A percentile compares a stretch with the other conserved stretches of the same genome.
phyloP scores from a whole-genome alignment of 2,329 filamentous ascomycete genomes.

The Scedosporium boydii region DNA sequence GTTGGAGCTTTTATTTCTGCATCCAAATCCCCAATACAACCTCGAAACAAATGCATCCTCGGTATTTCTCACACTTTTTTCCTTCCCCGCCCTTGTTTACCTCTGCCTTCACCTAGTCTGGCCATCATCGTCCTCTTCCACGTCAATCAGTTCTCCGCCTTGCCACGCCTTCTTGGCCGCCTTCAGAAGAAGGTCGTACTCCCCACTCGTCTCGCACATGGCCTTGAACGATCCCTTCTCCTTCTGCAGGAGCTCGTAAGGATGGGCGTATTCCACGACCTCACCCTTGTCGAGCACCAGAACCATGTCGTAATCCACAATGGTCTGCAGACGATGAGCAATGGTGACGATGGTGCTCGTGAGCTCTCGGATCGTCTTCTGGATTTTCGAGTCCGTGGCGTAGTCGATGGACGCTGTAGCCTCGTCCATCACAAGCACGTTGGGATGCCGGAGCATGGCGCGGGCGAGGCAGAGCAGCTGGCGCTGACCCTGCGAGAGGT shows the following conservation, averaged over 20 bases:
- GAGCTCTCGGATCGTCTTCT: conserved; percentile 90
- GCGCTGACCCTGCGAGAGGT: conserved; percentile 90
- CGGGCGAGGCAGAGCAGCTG: conserved; percentile 90
- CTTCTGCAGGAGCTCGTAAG: conserved; percentile 68
- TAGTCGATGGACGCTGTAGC: conserved; percentile 97
- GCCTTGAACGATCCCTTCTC: conserved; percentile 53
- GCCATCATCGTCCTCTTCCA: conserved; percentile 7
- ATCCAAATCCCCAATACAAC: background rate
- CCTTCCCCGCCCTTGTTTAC: background rate
- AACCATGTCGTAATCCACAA: conserved; percentile 97
- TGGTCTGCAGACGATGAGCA: conserved; percentile 89
- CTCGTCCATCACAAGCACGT: conserved; percentile 98
- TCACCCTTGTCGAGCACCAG: conserved; percentile 83
- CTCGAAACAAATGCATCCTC: background rate
- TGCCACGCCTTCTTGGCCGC: conserved; percentile 47
- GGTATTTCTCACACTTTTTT: background rate
- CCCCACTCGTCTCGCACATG: conserved; percentile 59
- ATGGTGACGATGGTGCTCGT: conserved; percentile 94
- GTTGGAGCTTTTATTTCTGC: too few species aligned
- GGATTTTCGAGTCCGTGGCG: conserved; percentile 88
- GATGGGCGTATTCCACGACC: conserved; percentile 85
- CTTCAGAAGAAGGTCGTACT: conserved; percentile 39
- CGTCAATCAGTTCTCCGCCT: conserved; percentile 25
- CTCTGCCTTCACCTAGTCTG: background rate
- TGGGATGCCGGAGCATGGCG: conserved; percentile 82